Base-by-base conservation (phyloP, 2,329 filamentous ascomycete genomes). In the Pseudocercospora eumusae region DNA sequence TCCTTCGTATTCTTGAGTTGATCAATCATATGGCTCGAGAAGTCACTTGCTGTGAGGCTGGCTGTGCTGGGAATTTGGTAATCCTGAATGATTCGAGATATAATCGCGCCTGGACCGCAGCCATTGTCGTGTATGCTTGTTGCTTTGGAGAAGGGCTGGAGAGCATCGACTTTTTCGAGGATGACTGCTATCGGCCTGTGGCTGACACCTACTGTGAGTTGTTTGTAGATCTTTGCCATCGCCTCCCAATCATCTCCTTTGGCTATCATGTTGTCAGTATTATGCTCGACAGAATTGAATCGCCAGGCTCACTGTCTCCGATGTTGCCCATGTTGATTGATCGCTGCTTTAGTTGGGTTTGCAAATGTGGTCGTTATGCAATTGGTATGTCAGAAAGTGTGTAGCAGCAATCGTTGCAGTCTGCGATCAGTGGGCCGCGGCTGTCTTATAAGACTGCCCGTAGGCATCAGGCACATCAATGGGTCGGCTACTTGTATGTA, bases 81-180 rank as follows among this genome's bases (percentile, higher is more conserved):
- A 5, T 67, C 57, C 4, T 56, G 9, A 33, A 75, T 66, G 36
- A 75, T 31, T 15, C 62, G 64, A 1, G 63, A 40, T 23, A 71
- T 70, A 33, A 72, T 66, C 0, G 68, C 64, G 4, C 73, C 73
- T 4, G 73, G 72, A 0, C 73, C 73, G 56, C 70, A 71, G 52
- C 73, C 73, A 50, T 73, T 69, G 61, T 75, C 73, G 31, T 72
- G 68, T 40, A 75, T 71, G 0, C 64, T 66, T 0, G 68, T 70
- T 2, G 73, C 73, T 40, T 68, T 45, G 10, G 63, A 63, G 60
- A 74, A 71, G 5, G 73, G 68, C 1, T 45, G 49, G 1, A 67
- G 44, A 4, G 66, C 62, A 60, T 75, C 68, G 7, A 66, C 61
- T 7, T 64, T 63, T 5, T 66, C 59, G 56, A 75, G 66, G 61